Conservation (phyloP, 2,329 filamentous ascomycete genomes). For the Rutstroemia sp. region DNA sequence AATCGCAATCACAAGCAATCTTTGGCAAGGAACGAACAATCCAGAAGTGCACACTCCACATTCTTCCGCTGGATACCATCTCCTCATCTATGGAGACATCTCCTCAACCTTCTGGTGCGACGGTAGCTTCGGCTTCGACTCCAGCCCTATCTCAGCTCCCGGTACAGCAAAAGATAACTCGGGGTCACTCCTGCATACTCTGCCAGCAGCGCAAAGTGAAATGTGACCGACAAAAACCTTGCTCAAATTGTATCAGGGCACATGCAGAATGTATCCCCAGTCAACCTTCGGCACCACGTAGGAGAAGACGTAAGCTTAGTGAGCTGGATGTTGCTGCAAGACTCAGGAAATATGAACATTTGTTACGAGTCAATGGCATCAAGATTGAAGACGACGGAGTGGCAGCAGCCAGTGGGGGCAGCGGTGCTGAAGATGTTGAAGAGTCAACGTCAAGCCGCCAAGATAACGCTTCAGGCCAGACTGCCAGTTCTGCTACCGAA, state of each 20-base stretch:
- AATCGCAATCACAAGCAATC: background rate
- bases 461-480: background rate
- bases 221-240: slow-evolving; percentile 27
- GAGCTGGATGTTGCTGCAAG: slow-evolving; percentile 23
- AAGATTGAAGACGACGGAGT: slow-evolving; percentile 17
- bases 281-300: slow-evolving; percentile 20
- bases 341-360: slow-evolving; percentile 22
- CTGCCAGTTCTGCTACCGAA: background rate
- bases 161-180: slow-evolving; percentile 15
- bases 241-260: slow-evolving; percentile 28
- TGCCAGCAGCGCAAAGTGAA: slow-evolving; percentile 28
- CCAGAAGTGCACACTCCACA: no score
- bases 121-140: background rate
- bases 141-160: background rate
- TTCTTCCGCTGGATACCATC: slow-evolving; percentile 33
- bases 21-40: background rate
- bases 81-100: slow-evolving; percentile 9
- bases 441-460: background rate
- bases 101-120: background rate
- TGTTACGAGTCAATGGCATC: slow-evolving; percentile 23
- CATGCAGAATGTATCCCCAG: slow-evolving; percentile 23
- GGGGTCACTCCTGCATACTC: slow-evolving; percentile 24
- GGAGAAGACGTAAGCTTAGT: slow-evolving; percentile 22
- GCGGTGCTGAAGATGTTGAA: slow-evolving; percentile 3
- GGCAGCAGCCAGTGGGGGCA: background rate